These are phyloP conservation scores for Melampsora abietis-canadensis DNA, from an alignment of 1,284 basidiomycete species.

Conservation along the genomic window DNA sequence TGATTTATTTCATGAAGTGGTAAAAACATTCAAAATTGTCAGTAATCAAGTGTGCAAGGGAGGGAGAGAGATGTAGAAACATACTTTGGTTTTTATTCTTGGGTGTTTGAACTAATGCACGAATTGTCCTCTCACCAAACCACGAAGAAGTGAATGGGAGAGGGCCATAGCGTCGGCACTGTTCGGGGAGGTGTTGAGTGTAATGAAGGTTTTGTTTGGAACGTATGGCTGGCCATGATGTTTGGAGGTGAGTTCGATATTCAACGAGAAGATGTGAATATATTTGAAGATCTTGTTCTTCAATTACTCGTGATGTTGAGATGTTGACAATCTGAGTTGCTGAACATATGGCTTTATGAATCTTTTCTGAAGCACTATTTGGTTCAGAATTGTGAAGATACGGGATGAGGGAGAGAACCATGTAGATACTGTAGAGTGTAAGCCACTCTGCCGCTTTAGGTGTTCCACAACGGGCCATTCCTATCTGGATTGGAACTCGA, in stretches of 20 bases:
- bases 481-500: background rate
- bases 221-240: background rate
- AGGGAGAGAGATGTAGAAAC: too few species aligned
- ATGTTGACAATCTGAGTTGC: conserved; percentile 14
- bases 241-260: conserved; percentile 1
- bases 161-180: background rate
- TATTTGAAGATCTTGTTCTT: background rate
- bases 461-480: background rate
- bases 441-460: conserved; percentile 29
- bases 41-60: too few species aligned
- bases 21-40: too few species aligned
- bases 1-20: too few species aligned
- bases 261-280: conserved; percentile 1
- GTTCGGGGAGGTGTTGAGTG: conserved; percentile 11
- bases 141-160: background rate
- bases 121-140: conserved; percentile 2
- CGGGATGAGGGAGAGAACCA: conserved; percentile 9
- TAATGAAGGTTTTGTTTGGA: conserved; percentile 6
- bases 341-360: too few species aligned
- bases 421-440: conserved; percentile 11
- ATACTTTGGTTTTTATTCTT: conserved; percentile 7
- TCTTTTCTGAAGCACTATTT: too few species aligned
- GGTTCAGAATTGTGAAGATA: too few species aligned
- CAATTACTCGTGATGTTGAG: background rate
- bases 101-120: conserved; percentile 1